phyloP scores from a whole-genome alignment of 768 basidiomycete genomes.

The Russula earlei region DNA sequence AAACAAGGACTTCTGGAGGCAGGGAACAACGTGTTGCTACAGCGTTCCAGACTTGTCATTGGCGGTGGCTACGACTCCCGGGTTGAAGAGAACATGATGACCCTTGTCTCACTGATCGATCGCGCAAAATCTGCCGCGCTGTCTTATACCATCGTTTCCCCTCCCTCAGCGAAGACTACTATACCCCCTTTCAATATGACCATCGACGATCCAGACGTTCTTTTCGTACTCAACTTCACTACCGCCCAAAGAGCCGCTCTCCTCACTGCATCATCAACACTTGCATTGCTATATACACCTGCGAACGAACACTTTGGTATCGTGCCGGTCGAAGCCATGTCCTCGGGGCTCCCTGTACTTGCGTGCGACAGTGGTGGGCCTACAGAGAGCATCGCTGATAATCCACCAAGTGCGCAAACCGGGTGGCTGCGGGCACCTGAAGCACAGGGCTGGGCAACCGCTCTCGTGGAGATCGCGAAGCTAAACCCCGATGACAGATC shows the following conservation, averaged over 20 bases:
- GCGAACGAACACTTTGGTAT: slow-evolving; percentile 97
- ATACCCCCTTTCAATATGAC: slow-evolving; percentile 36
- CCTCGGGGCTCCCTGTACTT: slow-evolving; percentile 80
- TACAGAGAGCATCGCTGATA: slow-evolving; percentile 68
- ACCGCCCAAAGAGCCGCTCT: slow-evolving; percentile 76
- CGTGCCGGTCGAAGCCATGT: slow-evolving; percentile 91
- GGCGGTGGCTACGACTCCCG: slow-evolving; percentile 92
- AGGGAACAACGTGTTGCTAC: slow-evolving; percentile 17
- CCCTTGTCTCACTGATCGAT: slow-evolving; percentile 51
- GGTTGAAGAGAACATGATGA: slow-evolving; percentile 72
- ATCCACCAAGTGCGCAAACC: slow-evolving; percentile 40
- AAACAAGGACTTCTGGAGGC: slow-evolving; percentile 23
- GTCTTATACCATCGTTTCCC: slow-evolving; percentile 47
- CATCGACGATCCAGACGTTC: slow-evolving; percentile 44
- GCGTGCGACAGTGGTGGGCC: slow-evolving; percentile 87
- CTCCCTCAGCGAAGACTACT: slow-evolving; percentile 29
- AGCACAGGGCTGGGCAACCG: slow-evolving; percentile 58
- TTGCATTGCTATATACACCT: slow-evolving; percentile 86
- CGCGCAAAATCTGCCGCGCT: slow-evolving; percentile 46
- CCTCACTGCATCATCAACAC: slow-evolving; percentile 53
- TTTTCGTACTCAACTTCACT: slow-evolving; percentile 90
- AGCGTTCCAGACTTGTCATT: slow-evolving; percentile 58
- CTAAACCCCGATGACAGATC: slow-evolving; percentile 35
- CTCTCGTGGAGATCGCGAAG: slow-evolving; percentile 49
- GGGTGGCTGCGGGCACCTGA: slow-evolving; percentile 69